Evolutionary conservation across 1,284 basidiomycete species (phyloP).

Genomic region (Melampsora americana): DNA sequence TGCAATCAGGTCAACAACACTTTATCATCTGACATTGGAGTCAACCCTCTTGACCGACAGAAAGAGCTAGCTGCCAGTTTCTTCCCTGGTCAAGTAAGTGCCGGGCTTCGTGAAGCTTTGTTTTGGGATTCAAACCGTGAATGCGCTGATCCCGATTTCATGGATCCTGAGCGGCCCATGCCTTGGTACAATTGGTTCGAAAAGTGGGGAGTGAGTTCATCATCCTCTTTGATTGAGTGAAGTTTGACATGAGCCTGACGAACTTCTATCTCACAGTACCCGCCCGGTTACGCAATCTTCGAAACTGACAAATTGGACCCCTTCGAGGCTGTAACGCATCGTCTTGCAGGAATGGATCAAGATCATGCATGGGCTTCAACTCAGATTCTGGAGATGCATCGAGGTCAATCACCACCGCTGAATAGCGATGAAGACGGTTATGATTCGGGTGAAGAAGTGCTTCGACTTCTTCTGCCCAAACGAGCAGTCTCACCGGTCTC

Average conservation of each 20-base stretch:
- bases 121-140: conserved; percentile 19
- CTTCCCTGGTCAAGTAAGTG: not conserved
- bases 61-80: conserved; percentile 11
- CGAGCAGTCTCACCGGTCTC: not conserved
- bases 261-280: conserved; percentile 14
- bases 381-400: conserved; percentile 17
- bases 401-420: conserved; percentile 11
- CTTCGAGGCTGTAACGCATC: not conserved
- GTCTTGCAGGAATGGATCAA: not conserved
- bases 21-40: not conserved
- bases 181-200: conserved; percentile 33
- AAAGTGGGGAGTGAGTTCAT: conserved; percentile 33
- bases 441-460: conserved; percentile 22
- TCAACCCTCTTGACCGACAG: not conserved
- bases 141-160: not conserved
- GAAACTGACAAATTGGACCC: conserved; percentile 2
- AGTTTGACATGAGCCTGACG: too few species aligned
- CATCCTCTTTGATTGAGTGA: not conserved
- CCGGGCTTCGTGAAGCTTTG: conserved; percentile 18
- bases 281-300: conserved; percentile 25
- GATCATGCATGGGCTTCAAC: conserved; percentile 18
- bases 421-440: conserved; percentile 22
- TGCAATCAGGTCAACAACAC: not conserved
- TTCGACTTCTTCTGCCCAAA: conserved; percentile 16
- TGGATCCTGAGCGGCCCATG: conserved; percentile 28